Percentiles rank a stretch among this genome's conserved stretches.
Conservation (phyloP, 441 rosid genomes). For the Capsella rubella region DNA sequence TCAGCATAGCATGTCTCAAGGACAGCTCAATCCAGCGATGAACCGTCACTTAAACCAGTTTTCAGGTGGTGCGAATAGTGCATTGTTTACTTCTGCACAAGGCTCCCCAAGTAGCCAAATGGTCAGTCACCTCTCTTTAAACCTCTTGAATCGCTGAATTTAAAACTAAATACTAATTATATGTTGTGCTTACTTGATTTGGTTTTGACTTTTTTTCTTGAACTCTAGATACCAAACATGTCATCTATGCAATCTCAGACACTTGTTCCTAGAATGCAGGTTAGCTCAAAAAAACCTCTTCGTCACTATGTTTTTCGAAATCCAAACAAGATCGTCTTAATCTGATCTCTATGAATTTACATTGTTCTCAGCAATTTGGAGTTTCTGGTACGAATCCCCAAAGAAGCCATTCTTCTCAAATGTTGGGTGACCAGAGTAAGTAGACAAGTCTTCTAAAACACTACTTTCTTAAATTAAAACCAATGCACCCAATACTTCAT, state of each 20-base stretch:
- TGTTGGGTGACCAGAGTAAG: constrained; percentile 85
- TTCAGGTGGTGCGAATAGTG: constrained; percentile 77
- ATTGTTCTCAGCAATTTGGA: constrained; percentile 63
- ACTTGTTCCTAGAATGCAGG: constrained; percentile 81
- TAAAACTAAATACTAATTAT: neutral
- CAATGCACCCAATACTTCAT: neutral
- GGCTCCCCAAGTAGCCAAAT: constrained; percentile 82
- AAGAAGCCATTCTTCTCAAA: constrained; percentile 77
- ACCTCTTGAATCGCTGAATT: constrained; percentile 18
- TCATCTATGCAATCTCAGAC: constrained; percentile 83
- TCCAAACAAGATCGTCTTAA: neutral
- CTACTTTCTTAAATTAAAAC: neutral
- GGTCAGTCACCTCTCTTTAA: constrained; percentile 58
- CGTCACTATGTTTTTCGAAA: neutral
- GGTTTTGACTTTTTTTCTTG: neutral
- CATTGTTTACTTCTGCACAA: constrained; percentile 92
- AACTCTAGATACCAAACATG: constrained; percentile 82
- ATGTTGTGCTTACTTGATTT: neutral
- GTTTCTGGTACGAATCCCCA: constrained; percentile 79
- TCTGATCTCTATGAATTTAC: constrained; percentile 9
- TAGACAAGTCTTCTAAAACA: constrained; percentile 4
- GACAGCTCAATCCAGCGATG: constrained; percentile 84
- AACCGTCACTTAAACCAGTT: constrained; percentile 88
- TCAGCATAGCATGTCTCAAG: constrained; percentile 90
- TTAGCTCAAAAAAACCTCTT: constrained; percentile 34